These are phyloP conservation scores for Crithidia brevicula DNA, from an alignment of 208 protist genomes.

Conservation along the genomic window DNA sequence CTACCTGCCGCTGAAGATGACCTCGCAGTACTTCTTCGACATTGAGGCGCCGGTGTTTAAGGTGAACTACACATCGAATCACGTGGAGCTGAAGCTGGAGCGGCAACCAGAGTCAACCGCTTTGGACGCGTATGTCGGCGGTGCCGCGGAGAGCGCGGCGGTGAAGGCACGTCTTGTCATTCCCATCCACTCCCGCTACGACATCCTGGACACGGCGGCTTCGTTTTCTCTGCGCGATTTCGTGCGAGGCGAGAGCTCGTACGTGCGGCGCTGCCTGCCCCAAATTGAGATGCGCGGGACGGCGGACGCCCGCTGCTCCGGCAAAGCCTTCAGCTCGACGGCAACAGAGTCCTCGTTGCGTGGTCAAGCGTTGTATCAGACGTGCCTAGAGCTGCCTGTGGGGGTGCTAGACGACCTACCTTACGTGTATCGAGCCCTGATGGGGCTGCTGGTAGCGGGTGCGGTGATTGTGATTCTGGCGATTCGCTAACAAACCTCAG, in stretches of 20 bases:
- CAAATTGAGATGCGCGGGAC: slow-evolving; percentile 29
- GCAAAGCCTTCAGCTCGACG: neutral
- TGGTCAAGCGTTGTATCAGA: neutral
- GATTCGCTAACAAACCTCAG: slow-evolving; percentile 12
- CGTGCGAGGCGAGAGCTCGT: slow-evolving; percentile 38
- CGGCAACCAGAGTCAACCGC: slow-evolving; percentile 3
- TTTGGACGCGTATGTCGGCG: slow-evolving; percentile 17
- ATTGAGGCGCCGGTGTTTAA: slow-evolving; percentile 84
- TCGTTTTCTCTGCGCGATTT: slow-evolving; percentile 51
- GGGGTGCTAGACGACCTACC: slow-evolving; percentile 58
- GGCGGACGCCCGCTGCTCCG: slow-evolving; percentile 21
- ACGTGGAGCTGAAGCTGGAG: slow-evolving; percentile 40
- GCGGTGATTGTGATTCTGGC: slow-evolving; percentile 43
- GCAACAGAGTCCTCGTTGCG: slow-evolving; percentile 2
- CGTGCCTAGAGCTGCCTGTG: slow-evolving; percentile 62
- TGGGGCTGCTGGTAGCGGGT: slow-evolving; percentile 56
- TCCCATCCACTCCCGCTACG: slow-evolving; percentile 86
- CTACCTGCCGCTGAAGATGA: slow-evolving; percentile 44
- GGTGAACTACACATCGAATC: slow-evolving; percentile 55
- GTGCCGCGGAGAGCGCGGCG: neutral
- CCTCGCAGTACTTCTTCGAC: slow-evolving; percentile 64
- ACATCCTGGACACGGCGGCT: slow-evolving; percentile 45
- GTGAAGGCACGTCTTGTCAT: slow-evolving; percentile 47
- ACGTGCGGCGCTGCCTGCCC: slow-evolving; percentile 58
- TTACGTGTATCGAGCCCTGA: slow-evolving; percentile 58